Conservation (phyloP, 805 yeast genomes). For the Yamadazyma akitaensis region DNA sequence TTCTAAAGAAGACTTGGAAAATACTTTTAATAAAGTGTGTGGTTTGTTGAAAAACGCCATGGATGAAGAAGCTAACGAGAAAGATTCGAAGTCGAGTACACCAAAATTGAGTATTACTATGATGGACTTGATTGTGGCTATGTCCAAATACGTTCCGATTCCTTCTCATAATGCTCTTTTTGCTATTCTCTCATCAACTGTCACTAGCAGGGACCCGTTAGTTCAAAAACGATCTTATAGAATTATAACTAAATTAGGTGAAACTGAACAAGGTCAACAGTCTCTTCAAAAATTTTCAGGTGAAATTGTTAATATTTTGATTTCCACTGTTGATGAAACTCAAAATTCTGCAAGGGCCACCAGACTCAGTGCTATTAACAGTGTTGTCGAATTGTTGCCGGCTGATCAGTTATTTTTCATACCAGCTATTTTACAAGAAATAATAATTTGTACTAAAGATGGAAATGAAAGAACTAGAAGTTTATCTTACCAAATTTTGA, state of each 20-base stretch:
- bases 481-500: conserved; percentile 68
- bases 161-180: conserved; percentile 70
- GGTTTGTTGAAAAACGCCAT: conserved; percentile 70
- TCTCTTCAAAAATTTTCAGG: conserved; percentile 51
- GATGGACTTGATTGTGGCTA: conserved; percentile 85
- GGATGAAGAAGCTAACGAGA: conserved; percentile 48
- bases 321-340: conserved; percentile 55
- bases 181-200: conserved; percentile 71
- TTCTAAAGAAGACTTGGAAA: conserved; percentile 59
- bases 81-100: conserved; percentile 12
- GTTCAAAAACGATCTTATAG: conserved; percentile 89
- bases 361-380: conserved; percentile 65
- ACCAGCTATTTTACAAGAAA: conserved; percentile 80
- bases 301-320: conserved; percentile 58
- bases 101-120: conserved; percentile 72
- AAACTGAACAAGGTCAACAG: conserved; percentile 58
- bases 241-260: conserved; percentile 66
- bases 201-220: conserved; percentile 53
- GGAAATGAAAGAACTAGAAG: conserved; percentile 89
- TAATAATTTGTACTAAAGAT: conserved; percentile 87
- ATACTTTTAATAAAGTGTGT: conserved; percentile 84
- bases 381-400: conserved; percentile 63
- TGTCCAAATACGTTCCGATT: conserved; percentile 79
- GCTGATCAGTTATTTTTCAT: conserved; percentile 65
- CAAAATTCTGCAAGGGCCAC: conserved; percentile 77